Evolutionary conservation across 805 yeast species (phyloP).

Genomic region (Candida vartiovaarae): DNA sequence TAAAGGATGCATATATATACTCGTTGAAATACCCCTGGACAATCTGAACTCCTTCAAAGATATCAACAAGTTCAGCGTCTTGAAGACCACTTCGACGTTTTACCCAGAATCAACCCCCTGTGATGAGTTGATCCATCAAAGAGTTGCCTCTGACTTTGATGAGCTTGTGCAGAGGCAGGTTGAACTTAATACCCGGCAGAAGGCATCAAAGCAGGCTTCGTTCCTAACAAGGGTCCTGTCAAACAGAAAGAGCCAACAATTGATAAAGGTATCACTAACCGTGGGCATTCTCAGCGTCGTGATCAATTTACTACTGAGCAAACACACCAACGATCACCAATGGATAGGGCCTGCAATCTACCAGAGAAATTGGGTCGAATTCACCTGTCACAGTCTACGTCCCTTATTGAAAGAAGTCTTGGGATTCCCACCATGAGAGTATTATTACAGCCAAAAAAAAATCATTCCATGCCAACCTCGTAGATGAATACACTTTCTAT

Average conservation of each 20-base stretch:
- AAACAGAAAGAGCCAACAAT: constrained; percentile 1
- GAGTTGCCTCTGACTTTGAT: background rate
- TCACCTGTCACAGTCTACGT: background rate
- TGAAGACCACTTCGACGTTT: constrained; percentile 17
- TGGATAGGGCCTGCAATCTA: background rate
- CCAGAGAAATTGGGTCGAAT: background rate
- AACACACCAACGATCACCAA: background rate
- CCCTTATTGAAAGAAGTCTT: background rate
- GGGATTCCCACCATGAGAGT: background rate
- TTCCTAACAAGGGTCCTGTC: background rate
- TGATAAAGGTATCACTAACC: constrained; percentile 8
- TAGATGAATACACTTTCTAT: constrained; percentile 80
- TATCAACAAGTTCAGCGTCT: constrained; percentile 23
- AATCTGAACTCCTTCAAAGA: constrained; percentile 4
- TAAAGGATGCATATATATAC: constrained; percentile 16
- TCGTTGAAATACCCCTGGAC: constrained; percentile 1
- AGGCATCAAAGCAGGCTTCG: background rate
- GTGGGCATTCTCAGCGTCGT: constrained; percentile 11
- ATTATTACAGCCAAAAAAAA: too few relatives aligned
- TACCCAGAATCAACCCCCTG: background rate
- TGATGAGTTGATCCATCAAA: background rate
- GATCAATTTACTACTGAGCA: background rate
- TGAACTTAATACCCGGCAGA: background rate
- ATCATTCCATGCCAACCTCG: constrained; percentile 50
- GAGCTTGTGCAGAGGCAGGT: background rate